Base-by-base conservation (phyloP, 1,284 basidiomycete species). In the Puccinia novopanici region DNA sequence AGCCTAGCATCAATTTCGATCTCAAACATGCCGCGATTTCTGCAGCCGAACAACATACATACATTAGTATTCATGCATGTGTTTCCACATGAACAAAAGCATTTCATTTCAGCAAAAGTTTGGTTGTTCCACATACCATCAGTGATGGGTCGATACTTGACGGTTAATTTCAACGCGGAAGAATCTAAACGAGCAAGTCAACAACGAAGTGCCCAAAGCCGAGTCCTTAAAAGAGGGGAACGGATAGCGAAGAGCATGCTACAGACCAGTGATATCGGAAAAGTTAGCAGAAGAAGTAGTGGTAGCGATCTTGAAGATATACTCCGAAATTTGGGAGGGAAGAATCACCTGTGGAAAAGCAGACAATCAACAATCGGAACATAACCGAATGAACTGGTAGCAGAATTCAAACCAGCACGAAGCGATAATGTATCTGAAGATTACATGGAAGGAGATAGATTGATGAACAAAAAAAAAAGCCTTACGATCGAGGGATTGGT, bases 41-140 rank as follows among this genome's bases (percentile, higher is more conserved):
- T 75, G 27, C 34, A 61, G 50, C 10, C 52, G 13, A 57, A 54
- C 37, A 24, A 48, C n/a, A 55, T 30, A 37, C n/a, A n/a, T n/a
- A 45, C 45, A 45, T 6, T 15, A 45, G 6, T 6, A 50, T 48
- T 27, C 3, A 24, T 50, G 6, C 34, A 30, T 27, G 27, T 30
- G 9, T 12, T 30, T 61, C 22, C 27, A 13, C 22, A 61, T 19
- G 19, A 40, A 70, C 40, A 52, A 27, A 40, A 45, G 42, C 27
- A 67, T 75, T 75, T 9, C 27, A 65, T 61, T 65, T n/a, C n/a
- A n/a, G n/a, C 5, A 77, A n/a, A 27, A 52, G 8, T 13, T 24
- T n/a, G n/a, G n/a, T n/a, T n/a, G n/a, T n/a, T n/a, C 48, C n/a
- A 50, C 76, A 57, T 50, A 79, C 76, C 76, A 59, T 71, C 67